A percentile compares a stretch with the other conserved stretches of the same genome.
Evolutionary conservation across 148 eudicot species (phyloP).

Genomic region (Chenopodium formosanum): DNA sequence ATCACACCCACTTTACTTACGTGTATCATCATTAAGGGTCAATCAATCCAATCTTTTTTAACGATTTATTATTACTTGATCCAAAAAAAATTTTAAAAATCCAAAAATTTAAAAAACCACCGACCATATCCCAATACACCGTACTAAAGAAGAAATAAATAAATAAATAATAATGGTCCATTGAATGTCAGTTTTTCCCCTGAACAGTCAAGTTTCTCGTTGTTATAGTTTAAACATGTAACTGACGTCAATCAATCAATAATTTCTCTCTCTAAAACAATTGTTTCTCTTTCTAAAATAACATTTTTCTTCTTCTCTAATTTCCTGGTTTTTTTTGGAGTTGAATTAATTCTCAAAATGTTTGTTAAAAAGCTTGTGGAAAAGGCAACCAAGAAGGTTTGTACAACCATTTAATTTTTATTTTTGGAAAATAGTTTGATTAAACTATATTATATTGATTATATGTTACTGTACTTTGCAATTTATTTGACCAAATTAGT

Average conservation of each 20-base stretch:
- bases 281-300: neutral
- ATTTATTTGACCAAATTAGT: too few relatives aligned
- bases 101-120: conserved; percentile 4
- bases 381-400: conserved; percentile 32
- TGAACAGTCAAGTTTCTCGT: neutral
- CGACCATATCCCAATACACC: conserved; percentile 1
- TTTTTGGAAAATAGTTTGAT: too few relatives aligned
- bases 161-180: neutral
- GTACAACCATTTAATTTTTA: too few relatives aligned
- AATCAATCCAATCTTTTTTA: neutral
- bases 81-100: neutral
- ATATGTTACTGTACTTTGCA: neutral
- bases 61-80: too few relatives aligned
- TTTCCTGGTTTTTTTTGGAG: neutral
- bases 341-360: conserved; percentile 7
- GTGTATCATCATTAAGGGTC: conserved; percentile 6
- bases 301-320: neutral
- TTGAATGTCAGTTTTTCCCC: neutral
- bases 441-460: neutral
- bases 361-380: conserved; percentile 33
- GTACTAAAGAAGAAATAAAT: neutral
- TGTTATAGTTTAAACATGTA: neutral
- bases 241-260: conserved; percentile 22
- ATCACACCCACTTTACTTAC: neutral
- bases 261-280: neutral